Evolutionary conservation across 805 yeast species (phyloP).

Genomic region (Danielia oregonensis): DNA sequence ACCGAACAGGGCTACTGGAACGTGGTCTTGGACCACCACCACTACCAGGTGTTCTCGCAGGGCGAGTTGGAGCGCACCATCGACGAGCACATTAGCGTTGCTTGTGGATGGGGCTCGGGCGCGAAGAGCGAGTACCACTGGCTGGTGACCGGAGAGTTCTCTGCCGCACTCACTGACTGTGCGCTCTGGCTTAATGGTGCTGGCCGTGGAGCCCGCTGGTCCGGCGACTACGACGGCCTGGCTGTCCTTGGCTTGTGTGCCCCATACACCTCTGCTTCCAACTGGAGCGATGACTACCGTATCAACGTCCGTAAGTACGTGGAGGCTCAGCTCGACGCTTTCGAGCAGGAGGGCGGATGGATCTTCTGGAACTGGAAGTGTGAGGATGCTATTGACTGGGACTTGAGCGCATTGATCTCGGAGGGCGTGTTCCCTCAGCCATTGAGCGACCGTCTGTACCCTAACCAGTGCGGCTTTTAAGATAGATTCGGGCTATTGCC

Average conservation of each 20-base stretch:
- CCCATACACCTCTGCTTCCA: slow-evolving; percentile 18
- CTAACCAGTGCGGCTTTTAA: slow-evolving; percentile 57
- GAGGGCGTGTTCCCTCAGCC: slow-evolving; percentile 80
- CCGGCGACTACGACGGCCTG: slow-evolving; percentile 49
- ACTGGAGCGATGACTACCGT: slow-evolving; percentile 61
- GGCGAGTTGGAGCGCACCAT: slow-evolving; percentile 56
- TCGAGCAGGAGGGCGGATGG: slow-evolving; percentile 77
- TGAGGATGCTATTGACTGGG: slow-evolving; percentile 84
- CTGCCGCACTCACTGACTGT: slow-evolving; percentile 84
- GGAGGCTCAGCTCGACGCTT: slow-evolving; percentile 89
- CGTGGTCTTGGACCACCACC: slow-evolving; percentile 83
- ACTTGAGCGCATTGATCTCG: slow-evolving; percentile 55
- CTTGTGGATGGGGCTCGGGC: slow-evolving; percentile 16
- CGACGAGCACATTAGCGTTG: slow-evolving; percentile 52
- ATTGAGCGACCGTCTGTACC: slow-evolving; percentile 59
- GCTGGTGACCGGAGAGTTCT: slow-evolving; percentile 17
- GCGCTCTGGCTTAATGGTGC: slow-evolving; percentile 87
- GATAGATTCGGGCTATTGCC: too few relatives aligned
- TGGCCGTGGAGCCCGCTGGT: slow-evolving; percentile 76
- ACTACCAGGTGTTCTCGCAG: slow-evolving; percentile 77
- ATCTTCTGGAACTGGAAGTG: slow-evolving; percentile 93
- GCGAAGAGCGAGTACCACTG: slow-evolving; percentile 15
- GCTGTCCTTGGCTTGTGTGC: slow-evolving; percentile 60
- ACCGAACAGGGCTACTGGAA: slow-evolving; percentile 45
- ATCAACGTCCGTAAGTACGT: slow-evolving; percentile 61